Percentiles rank a stretch among this genome's conserved stretches.
Evolutionary conservation across 495 filamentous ascomycete species (phyloP).

Genomic region (Oidiodendron maius): DNA sequence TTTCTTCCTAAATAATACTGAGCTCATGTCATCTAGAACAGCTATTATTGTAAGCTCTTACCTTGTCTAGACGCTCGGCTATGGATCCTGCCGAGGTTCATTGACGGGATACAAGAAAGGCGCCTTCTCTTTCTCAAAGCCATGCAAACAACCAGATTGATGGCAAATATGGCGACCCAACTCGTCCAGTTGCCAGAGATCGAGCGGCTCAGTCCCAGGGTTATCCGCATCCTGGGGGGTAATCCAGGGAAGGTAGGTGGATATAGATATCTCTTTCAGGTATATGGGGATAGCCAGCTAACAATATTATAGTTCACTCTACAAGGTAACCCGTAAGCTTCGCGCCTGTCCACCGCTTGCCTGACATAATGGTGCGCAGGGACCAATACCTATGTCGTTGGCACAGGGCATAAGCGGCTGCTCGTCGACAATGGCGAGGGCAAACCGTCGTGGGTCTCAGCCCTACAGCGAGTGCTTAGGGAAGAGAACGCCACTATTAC

Average conservation of each 20-base stretch:
- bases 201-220: conserved; percentile 56
- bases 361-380: conserved; percentile 31
- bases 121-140: neutral
- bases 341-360: neutral
- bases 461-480: conserved; percentile 55
- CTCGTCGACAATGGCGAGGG: conserved; percentile 78
- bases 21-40: too few relatives aligned
- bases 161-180: conserved; percentile 23
- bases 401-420: conserved; percentile 58
- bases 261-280: too few relatives aligned
- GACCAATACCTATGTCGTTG: conserved; percentile 85
- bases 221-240: conserved; percentile 71
- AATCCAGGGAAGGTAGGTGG: conserved; percentile 68
- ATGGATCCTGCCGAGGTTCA: neutral
- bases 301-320: conserved; percentile 11
- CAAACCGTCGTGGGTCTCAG: conserved; percentile 42
- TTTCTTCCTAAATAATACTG: too few relatives aligned
- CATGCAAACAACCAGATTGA: neutral
- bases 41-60: too few relatives aligned
- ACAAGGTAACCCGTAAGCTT: conserved; percentile 5
- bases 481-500: conserved; percentile 61
- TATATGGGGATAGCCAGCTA: neutral
- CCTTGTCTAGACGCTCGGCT: too few relatives aligned
- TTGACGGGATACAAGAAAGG: neutral
- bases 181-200: conserved; percentile 53